Evolutionary conservation across 108 stramenopile species (phyloP).

Genomic region (Skeletonema costatum): DNA sequence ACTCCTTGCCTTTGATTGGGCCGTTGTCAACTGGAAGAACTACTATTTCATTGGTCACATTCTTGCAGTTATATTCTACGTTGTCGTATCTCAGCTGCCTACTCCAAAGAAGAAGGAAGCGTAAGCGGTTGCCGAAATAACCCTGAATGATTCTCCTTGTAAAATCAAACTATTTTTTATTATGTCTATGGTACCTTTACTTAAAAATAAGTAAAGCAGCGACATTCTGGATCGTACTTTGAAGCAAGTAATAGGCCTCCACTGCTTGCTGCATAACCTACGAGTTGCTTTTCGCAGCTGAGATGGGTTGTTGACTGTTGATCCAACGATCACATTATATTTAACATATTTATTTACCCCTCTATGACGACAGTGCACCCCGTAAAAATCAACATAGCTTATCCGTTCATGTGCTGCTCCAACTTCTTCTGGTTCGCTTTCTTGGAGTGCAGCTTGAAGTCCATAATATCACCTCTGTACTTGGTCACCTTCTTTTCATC

Average conservation of each 20-base stretch:
- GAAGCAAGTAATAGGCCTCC: too few relatives aligned
- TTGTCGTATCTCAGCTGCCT: conserved; percentile 60
- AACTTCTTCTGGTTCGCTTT: conserved; percentile 89
- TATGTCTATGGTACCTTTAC: not conserved
- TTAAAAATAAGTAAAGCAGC: not conserved
- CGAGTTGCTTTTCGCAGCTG: too few relatives aligned
- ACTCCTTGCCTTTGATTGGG: conserved; percentile 73
- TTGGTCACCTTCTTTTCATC: conserved; percentile 88
- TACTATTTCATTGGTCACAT: conserved; percentile 87
- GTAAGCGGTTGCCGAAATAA: not conserved
- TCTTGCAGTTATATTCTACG: conserved; percentile 61
- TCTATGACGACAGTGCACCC: not conserved
- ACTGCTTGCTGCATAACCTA: too few relatives aligned
- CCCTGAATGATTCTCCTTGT: not conserved
- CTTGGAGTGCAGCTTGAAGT: conserved; percentile 90
- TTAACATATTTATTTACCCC: not conserved
- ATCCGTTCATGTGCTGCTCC: conserved; percentile 91
- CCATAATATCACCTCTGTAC: conserved; percentile 93
- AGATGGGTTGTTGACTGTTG: too few relatives aligned
- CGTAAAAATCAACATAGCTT: conserved; percentile 20
- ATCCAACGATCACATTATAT: not conserved
- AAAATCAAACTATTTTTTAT: not conserved
- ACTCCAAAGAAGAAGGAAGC: conserved; percentile 65
- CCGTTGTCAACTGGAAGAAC: conserved; percentile 65
- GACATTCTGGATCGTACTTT: too few relatives aligned